Evolutionary conservation across 1,284 basidiomycete species (phyloP).

Genomic region (Violaceomyces palustris): DNA sequence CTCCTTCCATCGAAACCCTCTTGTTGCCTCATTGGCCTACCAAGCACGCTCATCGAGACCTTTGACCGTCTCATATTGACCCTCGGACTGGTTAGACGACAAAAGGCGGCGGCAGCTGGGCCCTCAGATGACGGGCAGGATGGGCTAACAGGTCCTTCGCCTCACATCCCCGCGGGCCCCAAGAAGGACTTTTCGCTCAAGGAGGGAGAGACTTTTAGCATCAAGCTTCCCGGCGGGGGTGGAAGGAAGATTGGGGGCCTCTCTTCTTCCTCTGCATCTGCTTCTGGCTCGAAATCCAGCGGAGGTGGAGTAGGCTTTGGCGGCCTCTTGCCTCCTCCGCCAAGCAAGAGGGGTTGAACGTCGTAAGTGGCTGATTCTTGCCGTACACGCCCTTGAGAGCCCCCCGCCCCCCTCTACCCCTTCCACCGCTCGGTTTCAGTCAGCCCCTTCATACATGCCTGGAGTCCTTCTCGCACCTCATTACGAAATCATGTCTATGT

Average conservation of each 20-base stretch:
- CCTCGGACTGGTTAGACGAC: slow-evolving; percentile 16
- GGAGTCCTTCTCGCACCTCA: too few relatives aligned
- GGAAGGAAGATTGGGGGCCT: slow-evolving; percentile 19
- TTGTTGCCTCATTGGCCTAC: background rate
- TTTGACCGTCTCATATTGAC: background rate
- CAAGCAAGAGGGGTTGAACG: slow-evolving; percentile 26
- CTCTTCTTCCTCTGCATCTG: slow-evolving; percentile 3
- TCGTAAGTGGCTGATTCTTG: too few relatives aligned
- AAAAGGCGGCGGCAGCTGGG: slow-evolving; percentile 26
- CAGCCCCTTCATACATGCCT: too few relatives aligned
- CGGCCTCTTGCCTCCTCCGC: slow-evolving; percentile 30
- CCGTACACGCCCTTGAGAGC: too few relatives aligned
- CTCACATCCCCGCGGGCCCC: slow-evolving; percentile 59
- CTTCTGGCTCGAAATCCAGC: slow-evolving; percentile 2
- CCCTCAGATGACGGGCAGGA: slow-evolving; percentile 32
- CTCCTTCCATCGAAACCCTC: slow-evolving; percentile 1
- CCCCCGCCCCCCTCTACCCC: too few relatives aligned
- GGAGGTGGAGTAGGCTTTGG: slow-evolving; percentile 6
- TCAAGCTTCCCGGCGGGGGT: slow-evolving; percentile 35
- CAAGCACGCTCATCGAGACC: background rate
- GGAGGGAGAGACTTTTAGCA: slow-evolving; percentile 85
- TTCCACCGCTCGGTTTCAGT: too few relatives aligned
- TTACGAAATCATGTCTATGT: too few relatives aligned
- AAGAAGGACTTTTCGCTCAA: slow-evolving; percentile 93
- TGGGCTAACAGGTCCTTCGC: slow-evolving; percentile 32